Conservation (phyloP, 306 rosid genomes). For the Abrus precatorius region DNA sequence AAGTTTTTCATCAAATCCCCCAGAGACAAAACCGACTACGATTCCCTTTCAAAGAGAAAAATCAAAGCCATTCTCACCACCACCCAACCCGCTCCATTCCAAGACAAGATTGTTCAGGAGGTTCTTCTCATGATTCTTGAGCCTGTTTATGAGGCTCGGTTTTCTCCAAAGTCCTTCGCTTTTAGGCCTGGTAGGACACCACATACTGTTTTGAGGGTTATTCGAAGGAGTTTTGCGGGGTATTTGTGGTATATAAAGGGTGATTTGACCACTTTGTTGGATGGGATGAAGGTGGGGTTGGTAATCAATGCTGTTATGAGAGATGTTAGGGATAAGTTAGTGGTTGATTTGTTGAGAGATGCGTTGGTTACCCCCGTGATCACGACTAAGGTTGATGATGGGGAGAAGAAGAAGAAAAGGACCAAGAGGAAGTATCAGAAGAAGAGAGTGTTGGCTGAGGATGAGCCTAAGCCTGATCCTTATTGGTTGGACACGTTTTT, state of each 20-base stretch:
- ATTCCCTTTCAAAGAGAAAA: constrained; percentile 80
- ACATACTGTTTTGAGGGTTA: constrained; percentile 78
- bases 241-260: constrained; percentile 92
- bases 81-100: constrained; percentile 83
- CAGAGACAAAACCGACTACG: constrained; percentile 72
- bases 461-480: constrained; percentile 97
- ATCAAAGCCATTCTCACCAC: constrained; percentile 80
- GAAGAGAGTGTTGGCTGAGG: constrained; percentile 92
- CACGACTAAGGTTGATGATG: constrained; percentile 60
- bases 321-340: constrained; percentile 86
- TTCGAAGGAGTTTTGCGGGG: constrained; percentile 85
- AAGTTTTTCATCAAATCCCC: constrained; percentile 81
- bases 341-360: constrained; percentile 78
- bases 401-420: constrained; percentile 70
- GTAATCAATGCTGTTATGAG: constrained; percentile 86
- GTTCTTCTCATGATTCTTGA: constrained; percentile 83
- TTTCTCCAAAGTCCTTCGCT: constrained; percentile 73
- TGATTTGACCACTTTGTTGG: constrained; percentile 81
- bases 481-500: constrained; percentile 92
- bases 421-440: constrained; percentile 89
- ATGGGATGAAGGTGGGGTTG: constrained; percentile 82
- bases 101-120: constrained; percentile 87
- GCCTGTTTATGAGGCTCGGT: constrained; percentile 82
- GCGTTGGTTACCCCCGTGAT: constrained; percentile 83
- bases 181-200: constrained; percentile 88